phyloP scores from a whole-genome alignment of 1,284 basidiomycete genomes.

The Cutaneotrichosporon cyanovorans region DNA sequence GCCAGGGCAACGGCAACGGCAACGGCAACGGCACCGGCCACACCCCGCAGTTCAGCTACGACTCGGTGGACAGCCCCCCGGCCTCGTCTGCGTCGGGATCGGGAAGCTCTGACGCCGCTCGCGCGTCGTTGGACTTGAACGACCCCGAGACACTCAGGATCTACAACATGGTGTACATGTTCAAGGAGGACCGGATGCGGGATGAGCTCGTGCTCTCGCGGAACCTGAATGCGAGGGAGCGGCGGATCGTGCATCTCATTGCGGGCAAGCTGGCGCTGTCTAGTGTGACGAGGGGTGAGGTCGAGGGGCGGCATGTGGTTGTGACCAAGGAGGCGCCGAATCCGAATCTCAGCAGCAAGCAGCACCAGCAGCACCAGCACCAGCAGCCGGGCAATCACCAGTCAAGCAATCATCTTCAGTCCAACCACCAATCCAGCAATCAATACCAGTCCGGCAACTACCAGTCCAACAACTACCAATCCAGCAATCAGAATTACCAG shows the following conservation, averaged over 20 bases:
- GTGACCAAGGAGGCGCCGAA: conserved; percentile 56
- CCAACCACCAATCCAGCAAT: no score
- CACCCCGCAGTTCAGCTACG: conserved; percentile 49
- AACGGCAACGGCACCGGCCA: conserved; percentile 42
- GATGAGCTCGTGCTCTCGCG: conserved; percentile 94
- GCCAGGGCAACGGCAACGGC: conserved; percentile 1
- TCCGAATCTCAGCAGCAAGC: no score
- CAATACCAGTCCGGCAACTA: no score
- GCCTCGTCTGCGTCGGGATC: conserved; percentile 51
- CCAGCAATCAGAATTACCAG: no score
- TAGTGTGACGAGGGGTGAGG: conserved; percentile 88
- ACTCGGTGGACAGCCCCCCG: conserved; percentile 47
- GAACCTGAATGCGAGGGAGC: conserved; percentile 72
- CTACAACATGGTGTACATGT: conserved; percentile 90
- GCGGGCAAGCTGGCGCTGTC: conserved; percentile 92
- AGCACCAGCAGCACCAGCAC: no score
- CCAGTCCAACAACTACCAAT: no score
- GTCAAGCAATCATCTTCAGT: no score
- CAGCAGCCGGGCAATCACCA: no score
- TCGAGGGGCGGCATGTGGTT: conserved; percentile 85
- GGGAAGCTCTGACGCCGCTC: conserved; percentile 22
- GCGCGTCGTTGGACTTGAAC: conserved; percentile 79
- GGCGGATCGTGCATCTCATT: conserved; percentile 88
- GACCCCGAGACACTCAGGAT: conserved; percentile 93
- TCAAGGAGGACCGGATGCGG: conserved; percentile 96